A percentile compares a stretch with the other conserved stretches of the same genome.
phyloP scores from a whole-genome alignment of 768 basidiomycete species.

The Mycena haematopus region DNA sequence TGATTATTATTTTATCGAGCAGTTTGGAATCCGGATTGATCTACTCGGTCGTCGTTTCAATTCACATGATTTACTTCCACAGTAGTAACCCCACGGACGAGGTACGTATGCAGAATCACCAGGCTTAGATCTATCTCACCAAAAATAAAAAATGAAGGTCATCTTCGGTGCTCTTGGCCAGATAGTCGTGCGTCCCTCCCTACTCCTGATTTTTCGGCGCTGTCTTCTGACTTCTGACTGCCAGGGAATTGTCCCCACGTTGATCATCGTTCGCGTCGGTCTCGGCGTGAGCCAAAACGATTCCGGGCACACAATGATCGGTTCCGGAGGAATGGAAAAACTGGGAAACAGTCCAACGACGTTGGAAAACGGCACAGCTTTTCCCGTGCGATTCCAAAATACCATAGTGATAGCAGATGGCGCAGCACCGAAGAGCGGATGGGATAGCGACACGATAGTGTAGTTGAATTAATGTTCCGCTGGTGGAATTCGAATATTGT shows the following conservation, averaged over 20 bases:
- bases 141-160: background rate
- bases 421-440: background rate
- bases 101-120: conserved; percentile 3
- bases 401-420: background rate
- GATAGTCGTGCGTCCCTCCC: conserved; percentile 15
- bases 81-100: conserved; percentile 16
- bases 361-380: background rate
- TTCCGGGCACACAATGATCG: conserved; percentile 5
- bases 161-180: conserved; percentile 20
- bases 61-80: conserved; percentile 26
- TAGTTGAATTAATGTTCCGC: background rate
- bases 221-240: background rate
- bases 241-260: conserved; percentile 32
- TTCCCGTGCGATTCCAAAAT: background rate
- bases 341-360: background rate
- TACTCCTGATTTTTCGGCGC: background rate
- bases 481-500: background rate
- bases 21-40: conserved; percentile 48
- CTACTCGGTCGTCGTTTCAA: conserved; percentile 43
- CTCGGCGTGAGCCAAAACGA: conserved; percentile 31
- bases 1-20: background rate
- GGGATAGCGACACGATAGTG: conserved; percentile 20
- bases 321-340: background rate
- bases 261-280: conserved; percentile 43
- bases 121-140: background rate